Conservation (phyloP, 148 eudicot genomes). For the Agrostemma githago region DNA sequence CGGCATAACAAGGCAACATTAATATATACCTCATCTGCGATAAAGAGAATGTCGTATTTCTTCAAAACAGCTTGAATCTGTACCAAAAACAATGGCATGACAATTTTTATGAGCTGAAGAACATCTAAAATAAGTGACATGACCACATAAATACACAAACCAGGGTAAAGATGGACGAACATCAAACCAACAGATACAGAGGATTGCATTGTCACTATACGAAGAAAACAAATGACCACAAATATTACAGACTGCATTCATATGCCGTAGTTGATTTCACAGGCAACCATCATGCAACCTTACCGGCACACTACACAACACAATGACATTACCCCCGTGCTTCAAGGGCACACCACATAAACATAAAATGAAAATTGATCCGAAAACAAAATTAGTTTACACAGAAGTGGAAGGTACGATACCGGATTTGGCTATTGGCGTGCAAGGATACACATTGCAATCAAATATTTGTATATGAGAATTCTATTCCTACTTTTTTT, state of each 20-base stretch:
- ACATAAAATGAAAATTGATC: background rate
- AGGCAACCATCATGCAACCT: background rate
- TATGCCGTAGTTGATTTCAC: background rate
- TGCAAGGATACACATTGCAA: background rate
- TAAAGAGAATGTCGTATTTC: constrained; percentile 85
- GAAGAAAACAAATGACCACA: background rate
- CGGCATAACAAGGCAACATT: background rate
- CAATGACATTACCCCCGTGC: too few relatives aligned
- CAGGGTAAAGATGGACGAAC: background rate
- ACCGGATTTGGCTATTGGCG: background rate
- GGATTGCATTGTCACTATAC: background rate
- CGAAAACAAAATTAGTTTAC: background rate
- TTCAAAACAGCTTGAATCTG: constrained; percentile 92
- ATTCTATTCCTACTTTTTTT: background rate
- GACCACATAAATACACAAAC: background rate
- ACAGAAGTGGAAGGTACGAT: background rate
- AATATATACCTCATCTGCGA: constrained; percentile 85
- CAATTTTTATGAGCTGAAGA: background rate
- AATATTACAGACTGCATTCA: background rate
- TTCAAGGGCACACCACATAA: background rate
- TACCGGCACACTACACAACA: background rate
- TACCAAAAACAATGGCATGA: constrained; percentile 14
- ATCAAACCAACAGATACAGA: constrained; percentile 4
- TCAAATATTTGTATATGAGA: background rate
- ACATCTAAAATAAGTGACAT: background rate